Evolutionary conservation across 2,329 filamentous ascomycete genomes (phyloP).

Genomic region (Metarhizium humberi): DNA sequence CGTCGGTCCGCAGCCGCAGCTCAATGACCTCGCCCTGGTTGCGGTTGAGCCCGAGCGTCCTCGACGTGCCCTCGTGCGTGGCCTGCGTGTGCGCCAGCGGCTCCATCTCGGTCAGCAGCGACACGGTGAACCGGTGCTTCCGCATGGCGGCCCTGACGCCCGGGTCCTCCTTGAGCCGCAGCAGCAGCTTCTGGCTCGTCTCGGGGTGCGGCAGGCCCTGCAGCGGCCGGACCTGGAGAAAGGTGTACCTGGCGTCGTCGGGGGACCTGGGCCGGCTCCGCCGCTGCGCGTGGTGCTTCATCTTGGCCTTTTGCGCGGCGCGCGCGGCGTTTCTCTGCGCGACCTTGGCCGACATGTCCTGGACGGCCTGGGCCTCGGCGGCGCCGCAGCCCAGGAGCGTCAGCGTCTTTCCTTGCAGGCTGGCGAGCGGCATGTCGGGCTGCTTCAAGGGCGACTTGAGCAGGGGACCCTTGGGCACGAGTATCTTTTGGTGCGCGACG

Average conservation of each 20-base stretch:
- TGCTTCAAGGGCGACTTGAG: slow-evolving; percentile 57
- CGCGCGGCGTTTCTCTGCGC: slow-evolving; percentile 37
- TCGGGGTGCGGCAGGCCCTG: slow-evolving; percentile 68
- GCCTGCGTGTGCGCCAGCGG: slow-evolving; percentile 66
- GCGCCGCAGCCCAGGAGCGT: slow-evolving; percentile 55
- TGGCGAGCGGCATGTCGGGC: slow-evolving; percentile 36
- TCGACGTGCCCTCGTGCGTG: slow-evolving; percentile 62
- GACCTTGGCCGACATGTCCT: slow-evolving; percentile 37
- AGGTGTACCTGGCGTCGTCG: slow-evolving; percentile 67
- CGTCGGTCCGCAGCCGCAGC: slow-evolving; percentile 82
- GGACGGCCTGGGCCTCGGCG: slow-evolving; percentile 47
- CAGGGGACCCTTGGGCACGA: slow-evolving; percentile 55
- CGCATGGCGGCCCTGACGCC: slow-evolving; percentile 80
- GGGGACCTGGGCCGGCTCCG: slow-evolving; percentile 8
- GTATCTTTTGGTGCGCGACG: slow-evolving; percentile 55
- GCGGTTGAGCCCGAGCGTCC: slow-evolving; percentile 77
- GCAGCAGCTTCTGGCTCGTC: slow-evolving; percentile 61
- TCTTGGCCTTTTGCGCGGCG: slow-evolving; percentile 19
- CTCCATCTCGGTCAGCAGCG: slow-evolving; percentile 90
- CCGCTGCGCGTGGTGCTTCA: slow-evolving; percentile 11
- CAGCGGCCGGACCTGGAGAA: slow-evolving; percentile 67
- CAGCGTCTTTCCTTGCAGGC: slow-evolving; percentile 48
- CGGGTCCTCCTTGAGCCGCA: slow-evolving; percentile 69
- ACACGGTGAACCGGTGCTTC: slow-evolving; percentile 75
- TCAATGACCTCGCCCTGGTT: slow-evolving; percentile 88